A percentile compares a stretch with the other conserved stretches of the same genome.
Conservation (phyloP, 768 basidiomycete genomes). For the Trichaptum fuscoviolaceum region DNA sequence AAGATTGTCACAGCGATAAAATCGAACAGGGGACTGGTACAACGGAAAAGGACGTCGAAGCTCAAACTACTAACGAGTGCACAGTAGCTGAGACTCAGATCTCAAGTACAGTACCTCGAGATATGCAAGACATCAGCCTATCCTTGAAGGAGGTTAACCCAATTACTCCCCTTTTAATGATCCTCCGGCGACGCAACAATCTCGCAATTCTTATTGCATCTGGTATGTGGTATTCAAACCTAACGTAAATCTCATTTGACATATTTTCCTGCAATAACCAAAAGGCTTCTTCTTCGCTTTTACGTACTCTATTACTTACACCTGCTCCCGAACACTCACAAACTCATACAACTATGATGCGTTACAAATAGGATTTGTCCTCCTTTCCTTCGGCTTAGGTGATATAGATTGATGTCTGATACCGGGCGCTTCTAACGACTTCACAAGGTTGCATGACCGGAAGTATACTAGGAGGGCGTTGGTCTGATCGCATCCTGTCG, state of each 20-base stretch:
- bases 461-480: conserved; percentile 52
- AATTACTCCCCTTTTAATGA: conserved; percentile 50
- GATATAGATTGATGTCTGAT: neutral
- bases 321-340: conserved; percentile 64
- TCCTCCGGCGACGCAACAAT: conserved; percentile 64
- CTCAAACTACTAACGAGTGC: conserved; percentile 20
- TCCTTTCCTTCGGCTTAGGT: conserved; percentile 61
- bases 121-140: conserved; percentile 37
- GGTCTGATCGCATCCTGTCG: conserved; percentile 46
- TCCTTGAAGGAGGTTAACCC: conserved; percentile 72
- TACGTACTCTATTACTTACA: conserved; percentile 67
- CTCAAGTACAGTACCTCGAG: neutral
- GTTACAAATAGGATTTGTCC: conserved; percentile 67
- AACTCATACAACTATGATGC: conserved; percentile 60
- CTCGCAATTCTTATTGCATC: conserved; percentile 58
- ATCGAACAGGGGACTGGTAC: neutral
- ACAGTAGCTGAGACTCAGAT: neutral
- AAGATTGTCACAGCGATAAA: neutral
- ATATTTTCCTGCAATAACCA: conserved; percentile 10
- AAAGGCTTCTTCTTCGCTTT: conserved; percentile 68
- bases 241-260: neutral
- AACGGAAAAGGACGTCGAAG: conserved; percentile 14
- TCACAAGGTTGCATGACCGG: conserved; percentile 43
- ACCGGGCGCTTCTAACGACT: neutral
- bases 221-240: conserved; percentile 29